Percentiles rank a stretch among this genome's conserved stretches.
Conservation (phyloP, 129 eudicot genomes). For the Tagetes patula region DNA sequence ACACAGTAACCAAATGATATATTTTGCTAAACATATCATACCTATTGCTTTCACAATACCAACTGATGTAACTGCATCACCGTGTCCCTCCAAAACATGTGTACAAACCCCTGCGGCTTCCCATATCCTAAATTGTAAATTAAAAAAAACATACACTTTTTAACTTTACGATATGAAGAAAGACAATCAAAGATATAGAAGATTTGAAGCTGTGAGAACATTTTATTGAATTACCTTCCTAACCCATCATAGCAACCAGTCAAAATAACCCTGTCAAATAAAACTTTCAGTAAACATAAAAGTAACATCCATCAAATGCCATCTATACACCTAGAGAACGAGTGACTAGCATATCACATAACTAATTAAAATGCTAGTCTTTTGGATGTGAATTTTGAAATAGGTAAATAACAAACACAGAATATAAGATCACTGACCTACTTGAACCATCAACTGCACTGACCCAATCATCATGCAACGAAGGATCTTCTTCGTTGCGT, state of each 20-base stretch:
- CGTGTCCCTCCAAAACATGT: conserved; percentile 84
- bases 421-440: conserved; percentile 41
- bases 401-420: background rate
- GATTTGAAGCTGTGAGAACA: too few relatives aligned
- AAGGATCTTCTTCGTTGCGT: conserved; percentile 83
- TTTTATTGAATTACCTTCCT: conserved; percentile 61
- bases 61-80: conserved; percentile 75
- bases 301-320: background rate
- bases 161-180: background rate
- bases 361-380: background rate
- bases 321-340: background rate
- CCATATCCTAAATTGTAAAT: conserved; percentile 63
- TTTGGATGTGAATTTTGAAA: background rate
- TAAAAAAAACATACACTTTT: background rate
- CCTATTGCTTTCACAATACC: conserved; percentile 54
- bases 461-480: conserved; percentile 95
- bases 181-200: background rate
- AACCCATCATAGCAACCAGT: conserved; percentile 88
- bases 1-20: conserved; percentile 14
- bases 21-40: conserved; percentile 22
- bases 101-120: conserved; percentile 70
- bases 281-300: conserved; percentile 17
- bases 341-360: too few relatives aligned
- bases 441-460: conserved; percentile 90
- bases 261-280: conserved; percentile 63